phyloP scores from a whole-genome alignment of 352 stramenopile species.

The Phytophthora niederhauseri region DNA sequence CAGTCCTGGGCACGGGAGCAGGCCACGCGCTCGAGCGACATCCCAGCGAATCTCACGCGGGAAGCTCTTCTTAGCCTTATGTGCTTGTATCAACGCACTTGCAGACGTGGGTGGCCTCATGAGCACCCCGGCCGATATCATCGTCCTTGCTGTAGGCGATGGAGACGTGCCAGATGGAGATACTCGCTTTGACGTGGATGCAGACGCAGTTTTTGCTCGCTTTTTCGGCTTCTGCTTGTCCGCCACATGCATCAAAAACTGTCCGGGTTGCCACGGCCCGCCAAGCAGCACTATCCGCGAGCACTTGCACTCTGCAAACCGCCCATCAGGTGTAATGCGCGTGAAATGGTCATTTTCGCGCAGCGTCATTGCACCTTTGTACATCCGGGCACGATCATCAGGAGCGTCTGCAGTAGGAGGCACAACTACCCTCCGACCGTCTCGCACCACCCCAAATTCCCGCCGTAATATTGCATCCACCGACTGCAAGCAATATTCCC shows the following conservation, averaged over 20 bases:
- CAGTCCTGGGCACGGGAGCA: conserved; percentile 71
- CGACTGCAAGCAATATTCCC: conserved; percentile 38
- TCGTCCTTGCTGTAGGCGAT: conserved; percentile 6
- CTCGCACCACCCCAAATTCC: conserved; percentile 33
- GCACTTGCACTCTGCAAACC: conserved; percentile 74
- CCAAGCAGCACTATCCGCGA: conserved; percentile 60
- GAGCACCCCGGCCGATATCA: conserved; percentile 8
- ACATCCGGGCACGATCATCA: conserved; percentile 25
- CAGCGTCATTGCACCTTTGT: conserved; percentile 42
- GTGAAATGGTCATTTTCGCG: conserved; percentile 53
- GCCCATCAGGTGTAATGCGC: conserved; percentile 66
- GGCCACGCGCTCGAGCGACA: conserved; percentile 37
- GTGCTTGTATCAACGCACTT: conserved; percentile 24
- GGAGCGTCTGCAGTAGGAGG: conserved; percentile 11
- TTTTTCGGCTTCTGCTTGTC: conserved; percentile 56
- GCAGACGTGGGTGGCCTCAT: conserved; percentile 26
- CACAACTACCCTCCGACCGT: conserved; percentile 25
- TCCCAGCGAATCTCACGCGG: conserved; percentile 65
- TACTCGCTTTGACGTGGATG: conserved; percentile 28
- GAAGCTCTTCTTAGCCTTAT: conserved; percentile 53
- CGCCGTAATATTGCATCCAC: conserved; percentile 37
- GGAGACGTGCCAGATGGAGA: neutral
- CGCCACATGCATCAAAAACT: conserved; percentile 65
- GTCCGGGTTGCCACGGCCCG: conserved; percentile 55
- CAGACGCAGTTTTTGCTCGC: conserved; percentile 20